Evolutionary conservation across 805 yeast genomes (phyloP), one percentile per base, ranked within the genome.

Genomic region (Candida boleticola): DNA sequence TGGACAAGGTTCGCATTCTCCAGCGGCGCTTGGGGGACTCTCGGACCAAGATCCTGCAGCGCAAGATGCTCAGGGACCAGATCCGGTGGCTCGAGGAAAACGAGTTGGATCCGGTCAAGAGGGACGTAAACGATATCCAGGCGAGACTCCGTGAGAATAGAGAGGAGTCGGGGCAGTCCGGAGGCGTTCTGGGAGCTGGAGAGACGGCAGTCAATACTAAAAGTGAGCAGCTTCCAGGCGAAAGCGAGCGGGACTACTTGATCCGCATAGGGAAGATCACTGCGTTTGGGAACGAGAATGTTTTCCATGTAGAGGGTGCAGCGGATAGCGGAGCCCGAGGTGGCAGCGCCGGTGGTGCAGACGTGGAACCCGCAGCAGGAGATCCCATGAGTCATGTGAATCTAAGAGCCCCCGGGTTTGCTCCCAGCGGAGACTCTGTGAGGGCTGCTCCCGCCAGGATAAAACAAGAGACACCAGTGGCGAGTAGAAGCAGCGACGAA

Each of bases 211-310:
- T 40, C 3, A 35, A 25, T 11, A 44, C 41, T 1, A 46, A 44
- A 4, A 50, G 52, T n/a, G 76, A 65, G 3, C 68, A 73, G 48
- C 68, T 76, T 5, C 80, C 85, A 0, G 85, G 77, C n/a, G 98
- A 93, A 55, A 64, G 89, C 0, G 85, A 85, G 54, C 79, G 79
- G 43, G 97, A 90, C 39, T 90, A 63, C 55, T 69, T 93, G 46
- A 78, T 93, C 0, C 73, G 99, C 49, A 90, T 92, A 0, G 99
- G 99, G 22, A 82, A 89, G 58, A 79, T 89, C 42, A 93, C 99
- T 0, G 98, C 98, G 0, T 93, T 93, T 68, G 95, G 97, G 9
- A 77, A 79, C 23, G 64, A 78, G 17, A 71, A 73, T 31, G 82
- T 79, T 1, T 85, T 88, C 51, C 72, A 67, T 14, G 66, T 58